Percentiles rank a stretch among this genome's conserved stretches.
Evolutionary conservation across 306 rosid genomes (phyloP).

Genomic region (Ceratonia siliqua): DNA sequence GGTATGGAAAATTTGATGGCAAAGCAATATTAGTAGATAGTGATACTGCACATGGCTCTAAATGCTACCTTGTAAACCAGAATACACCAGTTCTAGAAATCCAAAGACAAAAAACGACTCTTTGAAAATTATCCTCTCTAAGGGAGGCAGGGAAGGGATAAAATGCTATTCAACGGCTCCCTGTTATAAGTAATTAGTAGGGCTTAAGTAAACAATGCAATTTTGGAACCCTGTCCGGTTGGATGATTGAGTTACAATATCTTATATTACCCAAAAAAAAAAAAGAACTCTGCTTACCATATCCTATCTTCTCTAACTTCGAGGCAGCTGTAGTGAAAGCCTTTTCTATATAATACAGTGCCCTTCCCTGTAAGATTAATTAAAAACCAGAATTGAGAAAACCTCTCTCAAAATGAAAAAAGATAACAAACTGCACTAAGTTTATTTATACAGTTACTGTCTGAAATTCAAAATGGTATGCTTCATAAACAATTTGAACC

Average conservation of each 20-base stretch:
- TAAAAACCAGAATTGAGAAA: conserved; percentile 36
- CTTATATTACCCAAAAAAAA: background rate
- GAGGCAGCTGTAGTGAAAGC: conserved; percentile 90
- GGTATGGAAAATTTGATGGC: background rate
- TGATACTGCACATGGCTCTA: background rate
- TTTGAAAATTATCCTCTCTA: background rate
- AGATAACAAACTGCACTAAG: background rate
- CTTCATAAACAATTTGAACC: conserved; percentile 6
- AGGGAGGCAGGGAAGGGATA: background rate
- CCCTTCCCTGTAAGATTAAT: conserved; percentile 67
- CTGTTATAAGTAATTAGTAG: background rate
- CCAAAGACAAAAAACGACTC: background rate
- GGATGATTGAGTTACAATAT: background rate
- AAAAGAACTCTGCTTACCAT: conserved; percentile 44
- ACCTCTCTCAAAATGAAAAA: background rate
- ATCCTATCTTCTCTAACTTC: conserved; percentile 95
- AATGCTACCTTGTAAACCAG: conserved; percentile 2
- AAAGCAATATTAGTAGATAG: conserved; percentile 10
- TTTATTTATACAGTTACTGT: background rate
- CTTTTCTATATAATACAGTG: conserved; percentile 74
- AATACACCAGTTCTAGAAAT: background rate
- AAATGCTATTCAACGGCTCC: background rate
- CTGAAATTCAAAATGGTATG: conserved; percentile 1
- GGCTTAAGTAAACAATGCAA: background rate
- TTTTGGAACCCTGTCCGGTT: conserved; percentile 8